Conservation (phyloP, 2,329 filamentous ascomycete species). For the Ophiostoma piceae region DNA sequence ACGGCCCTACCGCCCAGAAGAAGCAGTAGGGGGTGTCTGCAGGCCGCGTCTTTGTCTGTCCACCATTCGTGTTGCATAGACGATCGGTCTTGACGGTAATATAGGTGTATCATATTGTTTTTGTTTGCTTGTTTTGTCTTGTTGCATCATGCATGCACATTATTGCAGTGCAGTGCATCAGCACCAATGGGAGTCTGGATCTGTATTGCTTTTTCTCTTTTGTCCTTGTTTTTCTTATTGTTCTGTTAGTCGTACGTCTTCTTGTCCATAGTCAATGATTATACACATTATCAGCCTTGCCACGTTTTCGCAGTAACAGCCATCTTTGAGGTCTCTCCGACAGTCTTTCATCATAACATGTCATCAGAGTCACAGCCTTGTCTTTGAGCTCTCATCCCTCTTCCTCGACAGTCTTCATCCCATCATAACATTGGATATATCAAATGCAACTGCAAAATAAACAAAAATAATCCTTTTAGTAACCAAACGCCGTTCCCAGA, state of each 20-base stretch:
- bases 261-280: slow-evolving; percentile 1
- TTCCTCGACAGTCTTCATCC: neutral
- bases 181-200: slow-evolving; percentile 13
- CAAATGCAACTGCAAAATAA: neutral
- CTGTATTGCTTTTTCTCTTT: neutral
- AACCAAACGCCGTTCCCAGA: slow-evolving; percentile 17
- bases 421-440: slow-evolving; percentile 9
- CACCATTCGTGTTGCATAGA: too few species aligned
- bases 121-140: neutral
- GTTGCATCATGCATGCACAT: slow-evolving; percentile 2
- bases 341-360: neutral
- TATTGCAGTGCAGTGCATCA: neutral
- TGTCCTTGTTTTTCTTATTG: neutral
- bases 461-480: slow-evolving; percentile 15
- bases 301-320: neutral
- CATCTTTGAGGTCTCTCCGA: neutral
- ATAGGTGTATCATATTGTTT: slow-evolving; percentile 19
- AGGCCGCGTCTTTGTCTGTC: neutral
- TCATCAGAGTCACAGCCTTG: too few species aligned
- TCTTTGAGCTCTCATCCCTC: too few species aligned
- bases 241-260: neutral
- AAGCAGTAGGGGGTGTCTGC: slow-evolving; percentile 49
- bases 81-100: neutral
- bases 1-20: slow-evolving; percentile 82
- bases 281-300: neutral